Base-by-base conservation (phyloP, 768 basidiomycete species). In the Mycena venus region DNA sequence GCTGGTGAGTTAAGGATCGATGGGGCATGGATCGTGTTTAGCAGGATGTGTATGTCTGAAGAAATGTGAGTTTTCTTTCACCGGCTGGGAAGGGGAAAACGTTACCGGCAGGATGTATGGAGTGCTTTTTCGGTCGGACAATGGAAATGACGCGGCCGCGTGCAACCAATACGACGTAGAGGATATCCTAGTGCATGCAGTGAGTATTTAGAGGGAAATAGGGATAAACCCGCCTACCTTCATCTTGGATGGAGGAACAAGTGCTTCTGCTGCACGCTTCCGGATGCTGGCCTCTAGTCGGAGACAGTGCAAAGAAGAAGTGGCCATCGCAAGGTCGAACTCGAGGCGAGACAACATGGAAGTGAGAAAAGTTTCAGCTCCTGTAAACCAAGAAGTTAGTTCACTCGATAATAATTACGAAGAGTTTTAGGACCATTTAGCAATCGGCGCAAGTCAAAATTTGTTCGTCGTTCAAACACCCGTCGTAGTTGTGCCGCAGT, bases 21-120 rank as follows among this genome's bases (percentile, higher is more conserved):
- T 0, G 96, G 94, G 0, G 95, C 90, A 69, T 94, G 90, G 10
- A 99, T 90, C 3, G 97, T 98, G 80, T 98, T 99, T 66, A 99
- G 88, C 34, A 99, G 89, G 60, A 98, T 92, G 80, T 98, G 97
- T 23, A 99, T 91, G 80, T 99, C 98, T 92, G 80, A 23, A 14
- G 14, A 67, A 32, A 19, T 69, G 44, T 70, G 44, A 42, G 38
- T 63, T 72, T 65, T 25, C 32, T 36, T n/a, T n/a, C n/a, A 55
- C 34, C 21, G 21, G 11, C 29, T 27, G n/a, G 32, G 10, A 42
- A 17, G 42, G 44, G 53, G 3, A 73, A 7, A 29, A 23, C 7
- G 75, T 86, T 77, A 94, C 96, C 96, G 53, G 95, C 92, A 23
- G 97, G 97, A 81, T 99, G 97, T 78, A 99, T 96, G 0, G 96